Conservation (phyloP, 768 basidiomycete species). For the Russula sp. region DNA sequence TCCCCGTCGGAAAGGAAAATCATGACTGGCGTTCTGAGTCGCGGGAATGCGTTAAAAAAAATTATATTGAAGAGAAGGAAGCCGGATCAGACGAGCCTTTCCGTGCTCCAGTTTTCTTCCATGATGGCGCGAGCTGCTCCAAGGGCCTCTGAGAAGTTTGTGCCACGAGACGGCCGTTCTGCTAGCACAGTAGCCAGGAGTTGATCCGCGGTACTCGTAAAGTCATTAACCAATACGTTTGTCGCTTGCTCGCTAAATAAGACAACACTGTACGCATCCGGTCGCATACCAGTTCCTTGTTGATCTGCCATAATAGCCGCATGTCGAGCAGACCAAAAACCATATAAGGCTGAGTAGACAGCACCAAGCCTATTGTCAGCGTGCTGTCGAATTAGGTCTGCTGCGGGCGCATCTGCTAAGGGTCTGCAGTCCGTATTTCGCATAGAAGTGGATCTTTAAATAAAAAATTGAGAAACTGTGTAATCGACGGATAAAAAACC, state of each 20-base stretch:
- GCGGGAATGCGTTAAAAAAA: background rate
- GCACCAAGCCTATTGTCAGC: slow-evolving; percentile 55
- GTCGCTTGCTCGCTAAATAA: slow-evolving; percentile 40
- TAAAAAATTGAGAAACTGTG: background rate
- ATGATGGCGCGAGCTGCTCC: slow-evolving; percentile 39
- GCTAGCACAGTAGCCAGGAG: slow-evolving; percentile 43
- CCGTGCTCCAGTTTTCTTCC: slow-evolving; percentile 49
- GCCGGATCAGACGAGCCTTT: slow-evolving; percentile 38
- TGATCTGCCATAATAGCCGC: slow-evolving; percentile 36
- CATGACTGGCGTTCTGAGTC: slow-evolving; percentile 46
- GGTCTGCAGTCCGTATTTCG: slow-evolving; percentile 42
- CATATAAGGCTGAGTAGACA: slow-evolving; percentile 53
- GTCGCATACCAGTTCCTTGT: slow-evolving; percentile 36
- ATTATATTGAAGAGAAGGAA: background rate
- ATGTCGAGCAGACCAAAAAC: slow-evolving; percentile 55
- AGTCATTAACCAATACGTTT: slow-evolving; percentile 45
- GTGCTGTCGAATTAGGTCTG: slow-evolving; percentile 38
- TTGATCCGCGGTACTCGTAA: slow-evolving; percentile 44
- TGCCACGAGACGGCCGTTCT: slow-evolving; percentile 38
- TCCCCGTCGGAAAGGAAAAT: slow-evolving; percentile 60
- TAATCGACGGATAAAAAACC: background rate
- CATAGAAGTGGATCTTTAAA: slow-evolving; percentile 54
- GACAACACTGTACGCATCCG: slow-evolving; percentile 57
- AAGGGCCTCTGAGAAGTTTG: slow-evolving; percentile 47
- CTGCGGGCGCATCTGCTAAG: slow-evolving; percentile 43